phyloP scores from a whole-genome alignment of 2,329 filamentous ascomycete genomes.

The Cercospora zeina region DNA sequence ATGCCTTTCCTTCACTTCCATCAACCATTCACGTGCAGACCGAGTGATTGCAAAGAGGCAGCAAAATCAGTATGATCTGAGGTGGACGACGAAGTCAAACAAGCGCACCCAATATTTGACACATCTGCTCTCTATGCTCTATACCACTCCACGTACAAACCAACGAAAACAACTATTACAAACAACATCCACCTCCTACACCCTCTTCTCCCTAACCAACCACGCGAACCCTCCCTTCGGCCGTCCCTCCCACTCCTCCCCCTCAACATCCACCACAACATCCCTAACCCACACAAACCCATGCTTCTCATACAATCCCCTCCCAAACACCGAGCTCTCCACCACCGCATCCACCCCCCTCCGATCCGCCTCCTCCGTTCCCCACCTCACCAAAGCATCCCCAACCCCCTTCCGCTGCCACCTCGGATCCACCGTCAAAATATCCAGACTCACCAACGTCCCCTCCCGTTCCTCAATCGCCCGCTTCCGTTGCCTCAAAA shows the following conservation, averaged over 20 bases:
- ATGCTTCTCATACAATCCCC: conserved; percentile 38
- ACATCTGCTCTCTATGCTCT: neutral
- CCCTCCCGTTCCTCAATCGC: conserved; percentile 31
- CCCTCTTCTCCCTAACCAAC: conserved; percentile 34
- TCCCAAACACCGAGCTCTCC: conserved; percentile 36
- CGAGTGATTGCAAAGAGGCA: neutral
- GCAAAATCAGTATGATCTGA: neutral
- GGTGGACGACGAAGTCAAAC: neutral
- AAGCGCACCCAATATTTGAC: neutral
- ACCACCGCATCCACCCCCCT: conserved; percentile 36
- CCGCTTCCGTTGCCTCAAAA: conserved; percentile 30
- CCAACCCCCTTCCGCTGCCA: conserved; percentile 36
- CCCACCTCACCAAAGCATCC: conserved; percentile 36
- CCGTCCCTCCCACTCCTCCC: conserved; percentile 23
- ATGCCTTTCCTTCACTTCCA: neutral
- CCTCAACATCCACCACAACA: conserved; percentile 24
- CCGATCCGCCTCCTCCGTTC: conserved; percentile 35
- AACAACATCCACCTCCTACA: neutral
- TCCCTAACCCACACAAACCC: conserved; percentile 37
- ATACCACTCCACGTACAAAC: neutral
- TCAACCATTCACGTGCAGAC: neutral
- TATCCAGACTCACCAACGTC: conserved; percentile 36
- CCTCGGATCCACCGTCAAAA: conserved; percentile 36
- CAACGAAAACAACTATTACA: neutral
- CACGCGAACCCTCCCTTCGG: conserved; percentile 33